Conservation (phyloP, 768 basidiomycete species). For the Sporobolomyces phaffii region DNA sequence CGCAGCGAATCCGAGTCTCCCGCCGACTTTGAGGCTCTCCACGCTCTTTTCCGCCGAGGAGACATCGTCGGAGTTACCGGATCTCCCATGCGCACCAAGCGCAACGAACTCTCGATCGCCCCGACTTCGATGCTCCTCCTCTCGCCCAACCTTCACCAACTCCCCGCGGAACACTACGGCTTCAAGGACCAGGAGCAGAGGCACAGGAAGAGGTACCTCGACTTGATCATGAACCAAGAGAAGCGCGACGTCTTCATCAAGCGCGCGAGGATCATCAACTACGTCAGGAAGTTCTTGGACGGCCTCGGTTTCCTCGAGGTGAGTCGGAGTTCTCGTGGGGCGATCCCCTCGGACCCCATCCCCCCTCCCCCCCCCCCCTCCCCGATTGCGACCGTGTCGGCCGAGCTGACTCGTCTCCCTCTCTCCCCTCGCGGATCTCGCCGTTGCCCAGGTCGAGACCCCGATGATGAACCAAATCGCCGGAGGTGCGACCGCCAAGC, state of each 20-base stretch:
- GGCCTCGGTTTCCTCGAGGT: conserved; percentile 85
- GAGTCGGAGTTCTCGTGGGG: conserved; percentile 24
- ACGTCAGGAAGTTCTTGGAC: conserved; percentile 84
- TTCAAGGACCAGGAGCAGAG: conserved; percentile 96
- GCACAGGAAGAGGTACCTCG: conserved; percentile 97
- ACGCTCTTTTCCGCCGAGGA: conserved; percentile 85
- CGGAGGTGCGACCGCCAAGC: conserved; percentile 96
- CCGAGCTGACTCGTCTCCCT: too few relatives aligned
- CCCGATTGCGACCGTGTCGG: too few relatives aligned
- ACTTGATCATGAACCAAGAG: conserved; percentile 86
- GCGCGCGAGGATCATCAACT: conserved; percentile 82
- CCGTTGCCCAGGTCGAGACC: conserved; percentile 65
- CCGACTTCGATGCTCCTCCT: conserved; percentile 77
- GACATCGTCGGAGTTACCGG: conserved; percentile 94
- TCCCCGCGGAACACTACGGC: conserved; percentile 85
- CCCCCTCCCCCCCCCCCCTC: too few relatives aligned
- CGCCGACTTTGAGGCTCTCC: conserved; percentile 60
- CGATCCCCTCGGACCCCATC: too few relatives aligned
- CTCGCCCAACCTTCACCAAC: conserved; percentile 90
- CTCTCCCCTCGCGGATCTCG: neutral
- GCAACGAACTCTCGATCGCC: conserved; percentile 86
- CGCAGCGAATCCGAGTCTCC: conserved; percentile 46
- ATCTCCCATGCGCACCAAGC: conserved; percentile 82
- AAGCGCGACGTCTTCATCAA: conserved; percentile 87
- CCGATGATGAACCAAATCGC: conserved; percentile 96